Evolutionary conservation across 352 stramenopile species (phyloP), one percentile per base, ranked within the genome.

Genomic region (Globisporangium cederbergense): DNA sequence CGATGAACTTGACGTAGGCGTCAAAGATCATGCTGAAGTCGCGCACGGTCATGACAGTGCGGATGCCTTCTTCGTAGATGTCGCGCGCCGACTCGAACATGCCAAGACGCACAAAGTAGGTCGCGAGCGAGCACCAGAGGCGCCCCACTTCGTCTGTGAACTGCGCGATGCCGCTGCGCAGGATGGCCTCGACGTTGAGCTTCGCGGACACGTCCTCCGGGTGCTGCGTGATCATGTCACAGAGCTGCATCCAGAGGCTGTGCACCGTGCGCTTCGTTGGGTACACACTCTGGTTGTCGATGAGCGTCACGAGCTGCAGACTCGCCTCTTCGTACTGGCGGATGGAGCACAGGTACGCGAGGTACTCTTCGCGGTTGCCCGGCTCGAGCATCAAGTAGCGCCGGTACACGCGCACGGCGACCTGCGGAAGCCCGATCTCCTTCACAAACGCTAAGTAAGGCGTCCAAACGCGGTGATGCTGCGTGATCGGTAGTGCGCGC

Each of bases 1-100:
- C 97, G 76, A 99, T 95, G 75, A 99, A 99, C 77, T 98, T 93
- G 22, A 98, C 82, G 73, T 99, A 99, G 2, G 97, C 95, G 75
- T 99, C 98, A 62, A 99, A 99, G 30, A 99, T 90, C 73, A 99
- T 91, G 66, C 91, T 98, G 68, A 99, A 99, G 80, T 99, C 98
- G 10, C 97, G 91, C 47, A 94, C 85, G 0, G 83, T 93, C 53
- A 91, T 50, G 13, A 93, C 84, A 0, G 78, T 85, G 20, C 77
- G 70, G 32, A 91, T 80, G 10, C 91, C 88, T 67, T 95, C 87
- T 76, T 99, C 97, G 67, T 99, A 99, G 14, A 99, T 84, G 66
- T 98, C 92, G 40, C 97, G 85, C 13, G 98, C 98, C 40, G 91
- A 81, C 66, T 99, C 97, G 70, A 99, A 99, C 70, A 97, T 85